Evolutionary conservation across 2,329 filamentous ascomycete genomes (phyloP).

Genomic region (Penicillium expansum): DNA sequence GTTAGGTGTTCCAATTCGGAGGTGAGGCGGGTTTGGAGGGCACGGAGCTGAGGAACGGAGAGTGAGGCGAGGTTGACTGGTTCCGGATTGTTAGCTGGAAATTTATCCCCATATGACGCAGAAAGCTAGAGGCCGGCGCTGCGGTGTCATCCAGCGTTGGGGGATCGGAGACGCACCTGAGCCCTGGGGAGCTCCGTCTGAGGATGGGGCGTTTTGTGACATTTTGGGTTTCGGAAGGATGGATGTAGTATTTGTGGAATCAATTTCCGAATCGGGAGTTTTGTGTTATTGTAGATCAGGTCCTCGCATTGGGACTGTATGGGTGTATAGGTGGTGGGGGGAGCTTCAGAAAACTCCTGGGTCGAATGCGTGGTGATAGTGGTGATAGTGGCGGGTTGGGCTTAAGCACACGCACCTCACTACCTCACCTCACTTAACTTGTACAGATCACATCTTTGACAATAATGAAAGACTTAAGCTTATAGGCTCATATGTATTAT

Average conservation of each 20-base stretch:
- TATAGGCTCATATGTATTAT: neutral
- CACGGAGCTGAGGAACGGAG: slow-evolving; percentile 77
- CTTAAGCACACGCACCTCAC: slow-evolving; percentile 1
- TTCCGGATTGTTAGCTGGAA: neutral
- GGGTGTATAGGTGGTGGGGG: neutral
- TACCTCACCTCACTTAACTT: neutral
- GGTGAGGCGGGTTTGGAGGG: slow-evolving; percentile 94
- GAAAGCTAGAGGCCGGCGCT: neutral
- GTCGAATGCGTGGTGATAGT: slow-evolving; percentile 4
- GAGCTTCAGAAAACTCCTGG: slow-evolving; percentile 11
- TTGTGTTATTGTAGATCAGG: neutral
- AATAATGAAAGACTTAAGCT: neutral
- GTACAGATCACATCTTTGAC: neutral
- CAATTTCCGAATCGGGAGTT: neutral
- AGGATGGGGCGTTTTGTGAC: slow-evolving; percentile 30
- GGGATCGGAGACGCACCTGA: slow-evolving; percentile 22
- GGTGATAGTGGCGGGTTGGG: neutral
- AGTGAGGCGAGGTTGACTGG: slow-evolving; percentile 70
- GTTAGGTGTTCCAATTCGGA: slow-evolving; percentile 95
- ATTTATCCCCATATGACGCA: neutral
- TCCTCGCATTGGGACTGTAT: slow-evolving; percentile 4
- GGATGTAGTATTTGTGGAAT: neutral
- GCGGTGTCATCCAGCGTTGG: neutral
- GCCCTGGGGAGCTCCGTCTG: slow-evolving; percentile 31
- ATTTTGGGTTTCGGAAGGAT: slow-evolving; percentile 16